Evolutionary conservation across 1,139 yeast genomes (phyloP).

Genomic region (Pichia sp.): DNA sequence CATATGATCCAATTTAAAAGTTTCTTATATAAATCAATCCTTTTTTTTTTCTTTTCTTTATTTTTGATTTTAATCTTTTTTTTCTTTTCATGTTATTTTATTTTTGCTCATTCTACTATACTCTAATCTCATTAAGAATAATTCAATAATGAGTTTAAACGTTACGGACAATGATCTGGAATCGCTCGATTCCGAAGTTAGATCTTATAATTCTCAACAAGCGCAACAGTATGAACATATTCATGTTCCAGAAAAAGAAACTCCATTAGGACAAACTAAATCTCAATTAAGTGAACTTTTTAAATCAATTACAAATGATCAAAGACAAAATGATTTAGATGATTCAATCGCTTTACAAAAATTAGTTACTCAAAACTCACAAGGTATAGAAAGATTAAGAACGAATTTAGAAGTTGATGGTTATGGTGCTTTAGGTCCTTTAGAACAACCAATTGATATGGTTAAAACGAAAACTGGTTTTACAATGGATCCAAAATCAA

Average conservation of each 20-base stretch:
- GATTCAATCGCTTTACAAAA: constrained; percentile 29
- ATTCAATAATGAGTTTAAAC: too few species aligned
- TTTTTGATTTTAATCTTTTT: too few species aligned
- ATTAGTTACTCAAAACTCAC: constrained; percentile 32
- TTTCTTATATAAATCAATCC: too few species aligned
- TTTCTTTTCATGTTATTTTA: too few species aligned
- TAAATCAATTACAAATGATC: constrained; percentile 14
- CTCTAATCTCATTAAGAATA: too few species aligned
- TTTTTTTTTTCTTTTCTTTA: too few species aligned
- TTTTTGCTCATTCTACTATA: too few species aligned
- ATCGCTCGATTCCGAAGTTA: constrained; percentile 9
- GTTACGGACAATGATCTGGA: constrained; percentile 2
- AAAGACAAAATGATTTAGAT: constrained; percentile 15
- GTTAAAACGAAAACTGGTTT: constrained; percentile 29
- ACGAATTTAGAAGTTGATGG: constrained; percentile 31
- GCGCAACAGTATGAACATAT: background rate
- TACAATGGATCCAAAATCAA: constrained; percentile 35
- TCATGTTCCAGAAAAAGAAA: background rate
- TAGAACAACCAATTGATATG: constrained; percentile 48
- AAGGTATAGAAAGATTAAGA: constrained; percentile 34
- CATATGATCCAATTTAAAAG: too few species aligned
- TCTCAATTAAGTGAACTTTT: constrained; percentile 17
- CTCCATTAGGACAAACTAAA: constrained; percentile 3
- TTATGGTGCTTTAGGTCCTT: constrained; percentile 46
- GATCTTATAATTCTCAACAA: constrained; percentile 5